Evolutionary conservation across 768 basidiomycete species (phyloP).

Genomic region (Leccinum disarticulatum): DNA sequence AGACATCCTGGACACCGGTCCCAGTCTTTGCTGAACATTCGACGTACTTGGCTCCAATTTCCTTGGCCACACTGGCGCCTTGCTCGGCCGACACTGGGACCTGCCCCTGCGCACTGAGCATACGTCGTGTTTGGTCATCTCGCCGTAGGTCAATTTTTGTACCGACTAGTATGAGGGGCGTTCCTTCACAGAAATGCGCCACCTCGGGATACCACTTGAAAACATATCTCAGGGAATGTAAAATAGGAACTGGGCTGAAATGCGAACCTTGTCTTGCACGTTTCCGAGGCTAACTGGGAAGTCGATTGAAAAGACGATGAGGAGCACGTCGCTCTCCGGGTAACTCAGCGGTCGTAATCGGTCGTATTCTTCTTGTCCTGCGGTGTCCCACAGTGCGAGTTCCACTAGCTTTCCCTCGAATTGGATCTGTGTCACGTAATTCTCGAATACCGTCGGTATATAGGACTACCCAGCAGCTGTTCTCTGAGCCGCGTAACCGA

Average conservation of each 20-base stretch:
- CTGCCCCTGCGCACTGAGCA: slow-evolving; percentile 88
- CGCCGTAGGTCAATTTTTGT: slow-evolving; percentile 91
- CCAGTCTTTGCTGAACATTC: slow-evolving; percentile 97
- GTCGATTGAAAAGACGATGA: slow-evolving; percentile 93
- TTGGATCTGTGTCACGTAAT: slow-evolving; percentile 84
- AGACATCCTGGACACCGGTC: slow-evolving; percentile 87
- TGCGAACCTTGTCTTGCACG: slow-evolving; percentile 79
- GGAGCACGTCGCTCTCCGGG: slow-evolving; percentile 86
- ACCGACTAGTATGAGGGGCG: slow-evolving; percentile 87
- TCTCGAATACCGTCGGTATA: slow-evolving; percentile 92
- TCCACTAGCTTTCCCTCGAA: slow-evolving; percentile 90
- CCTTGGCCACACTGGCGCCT: slow-evolving; percentile 81
- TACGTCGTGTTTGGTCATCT: slow-evolving; percentile 82
- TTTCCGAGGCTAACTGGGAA: slow-evolving; percentile 90
- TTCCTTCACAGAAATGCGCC: slow-evolving; percentile 86
- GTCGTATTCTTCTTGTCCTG: slow-evolving; percentile 97
- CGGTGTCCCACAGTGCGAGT: slow-evolving; percentile 98
- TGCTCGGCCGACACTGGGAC: slow-evolving; percentile 79
- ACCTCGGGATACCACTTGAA: slow-evolving; percentile 90
- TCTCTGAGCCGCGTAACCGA: slow-evolving; percentile 19
- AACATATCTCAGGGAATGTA: slow-evolving; percentile 12
- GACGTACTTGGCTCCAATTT: slow-evolving; percentile 90
- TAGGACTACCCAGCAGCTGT: slow-evolving; percentile 60
- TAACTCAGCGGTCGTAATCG: slow-evolving; percentile 83
- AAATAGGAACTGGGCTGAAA: slow-evolving; percentile 4